Evolutionary conservation across 2,329 filamentous ascomycete genomes (phyloP).

Genomic region (Paraphoma sp.): DNA sequence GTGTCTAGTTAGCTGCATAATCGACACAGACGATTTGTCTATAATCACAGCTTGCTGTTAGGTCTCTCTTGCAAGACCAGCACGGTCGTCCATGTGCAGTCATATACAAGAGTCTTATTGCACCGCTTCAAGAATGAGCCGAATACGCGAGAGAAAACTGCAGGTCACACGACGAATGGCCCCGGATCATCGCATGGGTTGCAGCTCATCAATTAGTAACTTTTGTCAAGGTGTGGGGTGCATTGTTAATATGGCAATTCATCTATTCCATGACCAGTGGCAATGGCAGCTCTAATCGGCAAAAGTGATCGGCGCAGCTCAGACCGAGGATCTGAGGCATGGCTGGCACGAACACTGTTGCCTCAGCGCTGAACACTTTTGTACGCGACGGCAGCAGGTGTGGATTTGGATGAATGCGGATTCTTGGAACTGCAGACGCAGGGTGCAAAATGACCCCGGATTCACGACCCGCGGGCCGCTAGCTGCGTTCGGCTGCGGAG

Average conservation of each 20-base stretch:
- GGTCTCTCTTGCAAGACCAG: neutral
- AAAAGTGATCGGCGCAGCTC: neutral
- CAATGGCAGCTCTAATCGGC: neutral
- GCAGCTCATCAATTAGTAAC: conserved; percentile 1
- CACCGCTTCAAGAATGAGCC: neutral
- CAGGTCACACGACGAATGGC: conserved; percentile 1
- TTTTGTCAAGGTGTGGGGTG: neutral
- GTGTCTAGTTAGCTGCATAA: neutral
- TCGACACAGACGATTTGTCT: no score
- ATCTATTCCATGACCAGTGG: conserved; percentile 6
- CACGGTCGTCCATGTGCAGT: neutral
- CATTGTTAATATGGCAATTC: conserved; percentile 11
- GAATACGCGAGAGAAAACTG: neutral
- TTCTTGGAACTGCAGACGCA: neutral
- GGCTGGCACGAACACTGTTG: neutral
- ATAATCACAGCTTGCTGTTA: no score
- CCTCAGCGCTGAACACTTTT: neutral
- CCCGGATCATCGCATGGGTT: neutral
- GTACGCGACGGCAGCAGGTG: neutral
- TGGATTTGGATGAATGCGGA: neutral
- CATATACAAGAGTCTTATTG: neutral
- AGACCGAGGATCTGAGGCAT: neutral
- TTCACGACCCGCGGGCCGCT: neutral
- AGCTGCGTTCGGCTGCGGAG: neutral
- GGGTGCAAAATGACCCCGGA: neutral